Conservation (phyloP, 73 alveolate species). For the Paramecium octaurelia region DNA sequence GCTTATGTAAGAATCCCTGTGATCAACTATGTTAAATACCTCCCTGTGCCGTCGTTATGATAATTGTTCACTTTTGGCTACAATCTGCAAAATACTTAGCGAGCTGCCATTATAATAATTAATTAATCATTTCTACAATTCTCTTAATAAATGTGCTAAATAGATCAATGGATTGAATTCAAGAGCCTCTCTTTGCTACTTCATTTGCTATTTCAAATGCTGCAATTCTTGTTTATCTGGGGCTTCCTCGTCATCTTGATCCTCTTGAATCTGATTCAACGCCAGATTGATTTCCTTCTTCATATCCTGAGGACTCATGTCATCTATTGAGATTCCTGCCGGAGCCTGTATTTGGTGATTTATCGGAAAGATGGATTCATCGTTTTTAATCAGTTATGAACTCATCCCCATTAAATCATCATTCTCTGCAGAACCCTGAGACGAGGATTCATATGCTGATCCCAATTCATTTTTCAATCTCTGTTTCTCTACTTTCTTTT, state of each 20-base stretch:
- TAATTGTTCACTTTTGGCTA: conserved; percentile 1
- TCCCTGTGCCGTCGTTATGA: conserved; percentile 31
- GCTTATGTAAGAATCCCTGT: neutral
- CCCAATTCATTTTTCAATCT: conserved; percentile 59
- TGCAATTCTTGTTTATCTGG: conserved; percentile 46
- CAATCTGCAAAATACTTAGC: neutral
- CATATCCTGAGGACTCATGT: neutral
- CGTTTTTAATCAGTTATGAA: neutral
- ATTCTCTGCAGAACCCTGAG: neutral
- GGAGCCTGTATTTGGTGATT: neutral
- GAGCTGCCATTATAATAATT: conserved; percentile 10
- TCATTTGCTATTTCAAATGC: conserved; percentile 18
- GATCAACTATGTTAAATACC: neutral
- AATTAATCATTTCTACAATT: neutral
- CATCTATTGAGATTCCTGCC: neutral
- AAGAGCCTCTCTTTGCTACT: conserved; percentile 45
- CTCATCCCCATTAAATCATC: neutral
- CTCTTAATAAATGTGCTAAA: conserved; percentile 56
- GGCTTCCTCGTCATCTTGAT: conserved; percentile 48
- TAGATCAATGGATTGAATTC: conserved; percentile 53
- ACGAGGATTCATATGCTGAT: neutral
- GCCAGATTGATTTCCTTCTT: neutral
- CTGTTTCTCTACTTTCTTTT: conserved; percentile 60
- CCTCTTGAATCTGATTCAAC: neutral
- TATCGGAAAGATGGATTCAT: neutral